phyloP scores from a whole-genome alignment of 768 basidiomycete species.

The Naganishia onofrii region DNA sequence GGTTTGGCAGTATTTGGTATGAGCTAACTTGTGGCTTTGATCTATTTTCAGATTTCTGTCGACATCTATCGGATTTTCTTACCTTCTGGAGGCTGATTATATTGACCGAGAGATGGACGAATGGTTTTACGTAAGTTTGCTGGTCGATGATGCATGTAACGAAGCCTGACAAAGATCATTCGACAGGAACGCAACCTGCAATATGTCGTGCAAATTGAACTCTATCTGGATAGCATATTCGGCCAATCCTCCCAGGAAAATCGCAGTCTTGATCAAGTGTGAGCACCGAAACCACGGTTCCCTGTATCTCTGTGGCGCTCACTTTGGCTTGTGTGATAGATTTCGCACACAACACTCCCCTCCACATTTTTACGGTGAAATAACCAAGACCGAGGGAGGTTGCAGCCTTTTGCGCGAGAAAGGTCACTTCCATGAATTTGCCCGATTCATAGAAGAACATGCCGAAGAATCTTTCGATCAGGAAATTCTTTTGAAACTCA shows the following conservation, averaged over 20 bases:
- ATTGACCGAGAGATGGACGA: conserved; percentile 92
- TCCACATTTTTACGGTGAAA: conserved; percentile 94
- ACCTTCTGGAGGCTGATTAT: conserved; percentile 84
- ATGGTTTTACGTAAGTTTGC: conserved; percentile 79
- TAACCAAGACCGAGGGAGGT: conserved; percentile 93
- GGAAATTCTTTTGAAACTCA: conserved; percentile 80
- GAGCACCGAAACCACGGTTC: neutral
- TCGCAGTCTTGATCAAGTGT: conserved; percentile 16
- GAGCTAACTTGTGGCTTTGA: conserved; percentile 23
- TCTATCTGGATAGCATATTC: conserved; percentile 53
- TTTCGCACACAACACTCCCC: conserved; percentile 56
- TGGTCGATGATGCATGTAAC: neutral
- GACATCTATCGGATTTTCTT: conserved; percentile 85
- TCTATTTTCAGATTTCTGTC: conserved; percentile 74
- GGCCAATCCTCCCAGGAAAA: neutral
- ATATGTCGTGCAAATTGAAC: conserved; percentile 91
- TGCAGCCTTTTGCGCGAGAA: conserved; percentile 86
- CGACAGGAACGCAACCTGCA: conserved; percentile 82
- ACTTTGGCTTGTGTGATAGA: neutral
- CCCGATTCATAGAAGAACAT: conserved; percentile 82
- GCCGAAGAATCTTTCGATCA: conserved; percentile 77
- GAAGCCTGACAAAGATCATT: conserved; percentile 22
- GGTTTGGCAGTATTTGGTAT: neutral
- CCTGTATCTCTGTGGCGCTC: neutral
- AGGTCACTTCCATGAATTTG: conserved; percentile 85